phyloP scores from a whole-genome alignment of 208 protist species.

The Crithidia fasciculata region DNA sequence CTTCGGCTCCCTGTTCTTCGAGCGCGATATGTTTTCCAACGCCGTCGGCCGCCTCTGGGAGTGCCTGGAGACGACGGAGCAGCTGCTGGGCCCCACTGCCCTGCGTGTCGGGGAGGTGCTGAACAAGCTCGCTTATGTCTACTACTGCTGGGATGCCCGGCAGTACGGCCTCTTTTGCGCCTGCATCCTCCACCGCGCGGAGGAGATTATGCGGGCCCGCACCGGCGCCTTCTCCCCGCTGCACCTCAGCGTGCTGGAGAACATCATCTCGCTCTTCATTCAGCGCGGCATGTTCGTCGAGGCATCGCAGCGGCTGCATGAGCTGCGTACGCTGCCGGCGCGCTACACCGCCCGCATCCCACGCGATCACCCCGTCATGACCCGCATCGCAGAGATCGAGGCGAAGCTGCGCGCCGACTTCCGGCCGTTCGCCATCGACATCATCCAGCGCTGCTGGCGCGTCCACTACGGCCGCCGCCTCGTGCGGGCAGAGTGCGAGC shows the following conservation, averaged over 20 bases:
- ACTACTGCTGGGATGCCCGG: slow-evolving; percentile 57
- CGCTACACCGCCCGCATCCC: slow-evolving; percentile 49
- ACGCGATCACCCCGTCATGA: slow-evolving; percentile 49
- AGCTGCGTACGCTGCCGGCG: slow-evolving; percentile 36
- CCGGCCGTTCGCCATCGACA: slow-evolving; percentile 33
- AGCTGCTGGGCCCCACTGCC: slow-evolving; percentile 43
- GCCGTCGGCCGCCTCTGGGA: slow-evolving; percentile 54
- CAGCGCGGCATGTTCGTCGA: slow-evolving; percentile 51
- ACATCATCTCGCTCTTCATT: slow-evolving; percentile 56
- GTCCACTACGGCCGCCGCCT: slow-evolving; percentile 39
- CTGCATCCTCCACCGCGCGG: slow-evolving; percentile 59
- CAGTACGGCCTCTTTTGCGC: slow-evolving; percentile 51
- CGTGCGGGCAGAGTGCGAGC: slow-evolving; percentile 46
- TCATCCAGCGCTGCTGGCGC: slow-evolving; percentile 56
- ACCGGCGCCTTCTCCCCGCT: slow-evolving; percentile 45
- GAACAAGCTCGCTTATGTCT: slow-evolving; percentile 61
- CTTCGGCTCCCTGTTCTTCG: slow-evolving; percentile 50
- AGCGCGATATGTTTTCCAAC: slow-evolving; percentile 36
- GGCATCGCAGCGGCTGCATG: slow-evolving; percentile 46
- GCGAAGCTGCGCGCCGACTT: slow-evolving; percentile 39
- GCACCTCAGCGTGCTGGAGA: slow-evolving; percentile 57
- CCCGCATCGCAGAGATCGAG: slow-evolving; percentile 43
- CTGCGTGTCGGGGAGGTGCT: slow-evolving; percentile 45
- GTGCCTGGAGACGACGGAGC: slow-evolving; percentile 43
- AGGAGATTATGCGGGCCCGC: slow-evolving; percentile 45